Base-by-base conservation (phyloP, 192 early-diverging fungal genomes). In the Lobosporangium transversale region DNA sequence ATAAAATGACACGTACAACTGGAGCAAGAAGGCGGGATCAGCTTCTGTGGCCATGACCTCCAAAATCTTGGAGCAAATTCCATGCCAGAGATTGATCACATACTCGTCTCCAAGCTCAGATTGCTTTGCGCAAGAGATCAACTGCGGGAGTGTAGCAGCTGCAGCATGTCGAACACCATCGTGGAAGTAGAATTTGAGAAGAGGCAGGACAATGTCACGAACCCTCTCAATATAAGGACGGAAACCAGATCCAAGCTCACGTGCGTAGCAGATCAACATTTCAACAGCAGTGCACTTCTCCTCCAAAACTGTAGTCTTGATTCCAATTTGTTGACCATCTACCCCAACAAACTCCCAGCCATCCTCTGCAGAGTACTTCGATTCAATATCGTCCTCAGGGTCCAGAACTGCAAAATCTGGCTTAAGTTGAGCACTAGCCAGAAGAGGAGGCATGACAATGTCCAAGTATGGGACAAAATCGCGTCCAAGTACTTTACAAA, bases 241-340 rank as follows among this genome's bases (percentile, higher is more conserved):
- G 83, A 99, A 99, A 12, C 89, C 90, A 20, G 90, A 88, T 40
- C 94, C 94, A 63, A 99, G 87, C 66, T 98, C 94, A 36, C 89
- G 84, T 7, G 96, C 95, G 73, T 99, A 99, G 58, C 91, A 95
- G 23, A 92, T 87, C 56, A 99, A 80, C 97, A 99, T 98, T 81
- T 99, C 96, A 14, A 99, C 92, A 17, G 98, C 97, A 12, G 93
- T 95, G 80, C 92, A 94, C 79, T 99, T 99, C 67, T 99, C 98
- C 79, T 99, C 98, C 64, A 99, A 84, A 23, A 93, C 85, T 23
- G 94, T 90, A 15, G 97, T 98, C 80, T 92, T 92, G 86, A 99
- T 97, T 32, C 94, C 96, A 62, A 99, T 88, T 70, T 94, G 94
- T 82, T 96, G 92, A n/a, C 93, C 95, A 26, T 93, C 93, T 50